Evolutionary conservation across 345 rosid genomes (phyloP).

Genomic region (Hevea brasiliensis): DNA sequence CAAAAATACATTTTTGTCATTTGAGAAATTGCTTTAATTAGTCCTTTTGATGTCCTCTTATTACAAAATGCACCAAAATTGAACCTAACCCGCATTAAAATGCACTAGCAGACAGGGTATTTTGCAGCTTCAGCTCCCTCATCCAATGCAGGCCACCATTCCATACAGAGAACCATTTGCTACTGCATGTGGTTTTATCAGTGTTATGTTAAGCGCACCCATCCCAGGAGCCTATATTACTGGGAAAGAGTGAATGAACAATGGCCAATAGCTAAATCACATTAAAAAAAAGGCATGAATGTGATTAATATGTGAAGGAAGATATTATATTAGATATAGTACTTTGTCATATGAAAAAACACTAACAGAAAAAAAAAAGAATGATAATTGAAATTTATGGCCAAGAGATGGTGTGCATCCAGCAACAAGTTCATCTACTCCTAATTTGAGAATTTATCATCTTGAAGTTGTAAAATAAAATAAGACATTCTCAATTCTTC

Average conservation of each 20-base stretch:
- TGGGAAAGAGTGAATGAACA: slow-evolving; percentile 20
- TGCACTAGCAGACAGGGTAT: slow-evolving; percentile 78
- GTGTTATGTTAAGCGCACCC: slow-evolving; percentile 58
- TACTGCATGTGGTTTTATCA: slow-evolving; percentile 42
- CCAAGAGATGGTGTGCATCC: too few relatives aligned
- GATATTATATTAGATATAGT: too few relatives aligned
- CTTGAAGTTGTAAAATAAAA: too few relatives aligned
- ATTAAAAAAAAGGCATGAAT: background rate
- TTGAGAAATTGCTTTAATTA: background rate
- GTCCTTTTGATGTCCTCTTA: background rate
- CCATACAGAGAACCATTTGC: slow-evolving; percentile 74
- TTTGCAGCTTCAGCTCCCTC: slow-evolving; percentile 84
- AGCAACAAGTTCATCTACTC: too few relatives aligned
- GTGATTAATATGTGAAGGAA: background rate
- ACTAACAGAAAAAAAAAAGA: too few relatives aligned
- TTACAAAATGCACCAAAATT: slow-evolving; percentile 16
- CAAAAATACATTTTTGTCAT: background rate
- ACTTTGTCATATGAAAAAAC: too few relatives aligned
- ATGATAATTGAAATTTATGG: too few relatives aligned
- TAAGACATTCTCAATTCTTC: too few relatives aligned
- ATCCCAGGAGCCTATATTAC: slow-evolving; percentile 83
- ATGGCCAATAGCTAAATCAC: background rate
- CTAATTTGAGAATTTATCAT: too few relatives aligned
- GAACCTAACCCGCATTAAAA: slow-evolving; percentile 62
- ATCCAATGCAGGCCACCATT: slow-evolving; percentile 91